phyloP scores from a whole-genome alignment of 331 rosid species.

The Rhamnella rubrinervis region DNA sequence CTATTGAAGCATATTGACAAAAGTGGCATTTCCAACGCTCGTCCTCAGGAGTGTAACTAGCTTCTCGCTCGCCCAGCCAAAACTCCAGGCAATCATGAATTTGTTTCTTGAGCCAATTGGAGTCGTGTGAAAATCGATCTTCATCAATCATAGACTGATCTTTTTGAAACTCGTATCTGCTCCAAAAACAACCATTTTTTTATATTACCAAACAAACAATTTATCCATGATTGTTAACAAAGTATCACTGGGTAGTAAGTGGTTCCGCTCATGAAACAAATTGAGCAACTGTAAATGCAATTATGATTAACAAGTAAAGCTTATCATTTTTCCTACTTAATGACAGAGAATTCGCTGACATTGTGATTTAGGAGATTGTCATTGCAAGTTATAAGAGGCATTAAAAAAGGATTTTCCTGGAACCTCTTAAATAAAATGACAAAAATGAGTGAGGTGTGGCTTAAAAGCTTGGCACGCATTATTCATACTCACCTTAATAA shows the following conservation, averaged over 20 bases:
- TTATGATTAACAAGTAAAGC: too few relatives aligned
- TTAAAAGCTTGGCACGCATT: neutral
- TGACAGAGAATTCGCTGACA: too few relatives aligned
- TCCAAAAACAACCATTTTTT: constrained; percentile 11
- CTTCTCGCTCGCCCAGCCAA: constrained; percentile 76
- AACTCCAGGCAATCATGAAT: constrained; percentile 50
- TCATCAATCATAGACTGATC: constrained; percentile 70
- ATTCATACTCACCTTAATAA: constrained; percentile 49
- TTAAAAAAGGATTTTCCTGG: neutral
- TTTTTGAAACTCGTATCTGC: constrained; percentile 74
- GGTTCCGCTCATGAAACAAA: too few relatives aligned
- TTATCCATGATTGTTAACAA: neutral
- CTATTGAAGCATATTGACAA: constrained; percentile 40
- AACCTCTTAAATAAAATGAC: neutral
- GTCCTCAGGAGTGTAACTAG: constrained; percentile 53
- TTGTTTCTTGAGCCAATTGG: constrained; percentile 55
- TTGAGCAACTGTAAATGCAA: too few relatives aligned
- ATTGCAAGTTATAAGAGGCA: too few relatives aligned
- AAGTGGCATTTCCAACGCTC: constrained; percentile 78
- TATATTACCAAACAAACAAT: neutral
- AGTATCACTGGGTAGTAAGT: too few relatives aligned
- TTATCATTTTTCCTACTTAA: neutral
- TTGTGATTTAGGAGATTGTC: too few relatives aligned
- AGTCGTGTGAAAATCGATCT: constrained; percentile 56
- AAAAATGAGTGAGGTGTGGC: neutral